Base-by-base conservation (phyloP, 331 rosid species). In the Arachis monticola region DNA sequence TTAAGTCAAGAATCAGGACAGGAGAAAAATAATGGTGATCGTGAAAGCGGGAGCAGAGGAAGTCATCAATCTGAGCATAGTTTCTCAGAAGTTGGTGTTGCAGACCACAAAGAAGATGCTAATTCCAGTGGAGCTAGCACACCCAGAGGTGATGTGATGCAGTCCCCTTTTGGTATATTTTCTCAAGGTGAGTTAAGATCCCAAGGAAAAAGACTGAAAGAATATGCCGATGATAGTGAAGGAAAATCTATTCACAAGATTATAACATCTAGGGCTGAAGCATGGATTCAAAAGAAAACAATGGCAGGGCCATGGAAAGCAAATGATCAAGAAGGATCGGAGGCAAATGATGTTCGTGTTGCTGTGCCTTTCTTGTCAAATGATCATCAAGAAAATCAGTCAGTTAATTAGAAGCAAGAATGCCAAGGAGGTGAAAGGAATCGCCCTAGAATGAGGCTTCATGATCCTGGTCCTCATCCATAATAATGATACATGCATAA, bases 291-390 rank as follows among this genome's bases (percentile, higher is more conserved):
- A 17, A 17, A 17, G 22, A 17, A 17, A 17, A 17, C 22, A 17
- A 17, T 17, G 22, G 22, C 99, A 0, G 92, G 99, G 97, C 97
- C 97, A 53, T 90, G 97, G 97, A 90, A 88, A 83, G 88, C 85
- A 48, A 88, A 80, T 47, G 97, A 87, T 35, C 88, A 41, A 67
- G 97, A 88, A 77, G 91, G 74, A 47, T 79, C 88, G 27, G 97
- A 89, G 60, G 75, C 77, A 76, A 87, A 68, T 85, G 67, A 74
- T 60, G 67, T 55, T 73, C 87, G 68, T 74, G 78, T 77, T 72
- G 80, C 80, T 69, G 87, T 87, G 82, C 86, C 87, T 8, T 90
- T 87, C 97, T 53, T 84, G 79, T 88, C 83, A 60, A 86, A 73
- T 75, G 95, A 92, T 82, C 22, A 17, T 17, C 22, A 17, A 17